Evolutionary conservation across 768 basidiomycete species (phyloP), one percentile per base, ranked within the genome.

Genomic region (Pleurotus citrinopileatus): DNA sequence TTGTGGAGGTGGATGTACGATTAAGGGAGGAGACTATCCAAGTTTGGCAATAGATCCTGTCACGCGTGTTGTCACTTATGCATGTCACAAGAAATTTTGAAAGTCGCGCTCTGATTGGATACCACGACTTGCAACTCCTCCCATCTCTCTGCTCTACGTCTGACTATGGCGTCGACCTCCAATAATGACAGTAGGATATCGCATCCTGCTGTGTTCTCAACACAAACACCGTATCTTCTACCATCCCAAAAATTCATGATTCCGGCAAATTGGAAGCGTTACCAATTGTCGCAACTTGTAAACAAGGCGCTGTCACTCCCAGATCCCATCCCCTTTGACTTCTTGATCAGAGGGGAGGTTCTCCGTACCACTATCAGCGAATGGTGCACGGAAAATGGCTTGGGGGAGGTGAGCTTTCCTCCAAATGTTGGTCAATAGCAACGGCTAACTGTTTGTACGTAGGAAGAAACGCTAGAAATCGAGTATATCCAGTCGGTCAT

Each of bases 261-360:
- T 13, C 96, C 97, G 1, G 76, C 85, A 1, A 73, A 81, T 67
- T 98, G 94, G 94, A 83, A 80, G 54, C 85, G 96, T n/a, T 98
- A 90, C 68, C 96, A 98, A 62, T 87, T 99, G 27, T 98, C 95
- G 1, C 94, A 98, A 57, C 86, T 98, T 38, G 85, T 99, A 55
- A 99, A 99, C 74, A 97, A 97, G 65, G 91, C 95, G 1, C 75
- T 98, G 23, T 78, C 81, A 22, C 81, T 89, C 15, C 67, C 78
- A 0, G 82, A 82, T 52, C 84, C 90, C 0, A 75, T 96, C 2
- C 95, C 94, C 0, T 98, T 98, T 65, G 95, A 99, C 68, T 98
- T 98, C 68, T 70, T 99, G 42, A 75, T 97, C 37, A 76, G 80
- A 42, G 92, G 93, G n/a, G 83, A 90, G 64, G 79, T 98, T 10